Percentiles rank a stretch among this genome's conserved stretches.
Evolutionary conservation across 768 basidiomycete species (phyloP).

Genomic region (Phylloporus rhodoxanthus): DNA sequence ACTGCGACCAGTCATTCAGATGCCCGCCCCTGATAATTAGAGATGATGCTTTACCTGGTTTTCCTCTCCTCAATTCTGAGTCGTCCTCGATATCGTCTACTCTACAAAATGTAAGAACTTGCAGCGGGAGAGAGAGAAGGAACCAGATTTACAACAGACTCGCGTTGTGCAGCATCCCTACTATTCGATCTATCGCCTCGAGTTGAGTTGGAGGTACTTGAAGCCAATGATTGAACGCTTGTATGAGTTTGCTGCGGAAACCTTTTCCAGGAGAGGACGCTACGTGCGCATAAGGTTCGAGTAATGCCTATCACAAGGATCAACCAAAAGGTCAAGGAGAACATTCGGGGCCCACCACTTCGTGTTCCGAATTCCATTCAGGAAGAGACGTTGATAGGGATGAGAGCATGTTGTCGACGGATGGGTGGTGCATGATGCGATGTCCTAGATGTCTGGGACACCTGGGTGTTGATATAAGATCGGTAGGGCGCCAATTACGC

Average conservation of each 20-base stretch:
- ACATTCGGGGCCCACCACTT: constrained; percentile 16
- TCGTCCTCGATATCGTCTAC: constrained; percentile 96
- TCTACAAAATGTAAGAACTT: constrained; percentile 35
- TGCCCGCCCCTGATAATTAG: background rate
- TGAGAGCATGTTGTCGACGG: constrained; percentile 38
- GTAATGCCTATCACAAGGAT: constrained; percentile 37
- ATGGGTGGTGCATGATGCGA: constrained; percentile 17
- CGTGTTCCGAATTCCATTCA: constrained; percentile 17
- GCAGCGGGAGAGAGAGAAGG: background rate
- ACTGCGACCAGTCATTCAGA: constrained; percentile 38
- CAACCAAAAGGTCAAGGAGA: background rate
- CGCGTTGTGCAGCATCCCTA: constrained; percentile 90
- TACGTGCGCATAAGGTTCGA: constrained; percentile 88
- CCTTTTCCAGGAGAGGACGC: constrained; percentile 87
- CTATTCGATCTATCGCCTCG: constrained; percentile 65
- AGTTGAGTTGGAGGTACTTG: constrained; percentile 73
- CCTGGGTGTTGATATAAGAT: constrained; percentile 9
- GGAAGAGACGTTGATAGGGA: constrained; percentile 27
- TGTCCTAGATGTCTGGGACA: background rate
- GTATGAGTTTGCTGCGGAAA: constrained; percentile 78
- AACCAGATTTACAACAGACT: constrained; percentile 68
- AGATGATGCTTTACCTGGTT: constrained; percentile 54
- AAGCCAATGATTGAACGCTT: constrained; percentile 90
- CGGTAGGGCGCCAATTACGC: constrained; percentile 1
- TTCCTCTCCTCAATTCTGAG: constrained; percentile 78